phyloP scores from a whole-genome alignment of 1,284 basidiomycete species.

The Pseudozyma thailandica region DNA sequence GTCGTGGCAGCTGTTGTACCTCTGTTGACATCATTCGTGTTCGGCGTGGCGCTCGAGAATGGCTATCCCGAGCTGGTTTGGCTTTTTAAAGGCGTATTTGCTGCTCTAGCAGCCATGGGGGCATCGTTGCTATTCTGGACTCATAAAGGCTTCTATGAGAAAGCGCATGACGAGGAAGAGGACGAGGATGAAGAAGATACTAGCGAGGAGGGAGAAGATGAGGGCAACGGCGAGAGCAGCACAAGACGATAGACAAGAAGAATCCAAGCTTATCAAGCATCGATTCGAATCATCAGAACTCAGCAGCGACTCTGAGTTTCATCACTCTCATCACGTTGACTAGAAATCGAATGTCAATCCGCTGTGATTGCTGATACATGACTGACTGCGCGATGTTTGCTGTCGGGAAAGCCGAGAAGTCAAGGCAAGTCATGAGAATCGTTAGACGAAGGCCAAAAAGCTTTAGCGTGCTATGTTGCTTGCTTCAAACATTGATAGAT shows the following conservation, averaged over 20 bases:
- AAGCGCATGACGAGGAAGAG: constrained; percentile 39
- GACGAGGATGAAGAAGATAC: constrained; percentile 5
- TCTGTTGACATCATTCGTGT: constrained; percentile 52
- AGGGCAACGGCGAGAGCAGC: constrained; percentile 4
- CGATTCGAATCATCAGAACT: neutral
- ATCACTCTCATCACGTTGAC: too few relatives aligned
- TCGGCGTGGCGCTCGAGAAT: constrained; percentile 46
- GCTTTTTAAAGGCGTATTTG: constrained; percentile 53
- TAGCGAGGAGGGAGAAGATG: constrained; percentile 7
- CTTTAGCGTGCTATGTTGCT: too few relatives aligned
- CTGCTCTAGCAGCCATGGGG: constrained; percentile 32
- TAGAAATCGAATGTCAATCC: too few relatives aligned
- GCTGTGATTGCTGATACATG: too few relatives aligned
- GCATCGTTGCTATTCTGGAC: constrained; percentile 46
- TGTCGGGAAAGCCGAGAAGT: too few relatives aligned
- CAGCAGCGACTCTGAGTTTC: too few relatives aligned
- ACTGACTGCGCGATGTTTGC: too few relatives aligned
- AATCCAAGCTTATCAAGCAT: neutral
- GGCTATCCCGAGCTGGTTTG: constrained; percentile 55
- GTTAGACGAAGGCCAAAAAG: too few relatives aligned
- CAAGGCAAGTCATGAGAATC: too few relatives aligned
- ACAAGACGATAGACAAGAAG: neutral
- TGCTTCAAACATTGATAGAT: too few relatives aligned
- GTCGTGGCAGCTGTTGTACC: constrained; percentile 54
- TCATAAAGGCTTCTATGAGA: constrained; percentile 46